Evolutionary conservation across 2,329 filamentous ascomycete species (phyloP).

Genomic region (Chrysoporthe puriensis): DNA sequence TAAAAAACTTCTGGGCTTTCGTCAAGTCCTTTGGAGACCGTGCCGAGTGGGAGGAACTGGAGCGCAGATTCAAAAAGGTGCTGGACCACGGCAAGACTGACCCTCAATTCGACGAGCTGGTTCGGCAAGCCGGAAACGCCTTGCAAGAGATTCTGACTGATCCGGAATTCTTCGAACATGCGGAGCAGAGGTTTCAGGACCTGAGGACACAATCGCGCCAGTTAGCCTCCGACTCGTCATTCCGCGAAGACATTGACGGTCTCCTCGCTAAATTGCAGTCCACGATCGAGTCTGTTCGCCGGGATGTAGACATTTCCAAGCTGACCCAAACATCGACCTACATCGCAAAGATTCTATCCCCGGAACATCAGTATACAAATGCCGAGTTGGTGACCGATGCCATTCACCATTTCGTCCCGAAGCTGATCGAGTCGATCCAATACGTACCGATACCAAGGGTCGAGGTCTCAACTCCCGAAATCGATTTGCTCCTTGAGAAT

Average conservation of each 20-base stretch:
- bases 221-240: constrained; percentile 66
- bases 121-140: constrained; percentile 72
- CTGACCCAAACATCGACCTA: constrained; percentile 69
- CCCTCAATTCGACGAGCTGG: constrained; percentile 78
- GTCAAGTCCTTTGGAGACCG: constrained; percentile 78
- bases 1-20: constrained; percentile 80
- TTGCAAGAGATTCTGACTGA: constrained; percentile 83
- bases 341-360: constrained; percentile 72
- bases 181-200: constrained; percentile 58
- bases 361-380: constrained; percentile 66
- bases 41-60: constrained; percentile 75
- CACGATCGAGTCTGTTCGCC: constrained; percentile 69
- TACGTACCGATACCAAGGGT: constrained; percentile 88
- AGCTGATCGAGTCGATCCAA: constrained; percentile 77
- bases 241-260: constrained; percentile 73
- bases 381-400: constrained; percentile 74
- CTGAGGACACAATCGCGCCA: constrained; percentile 62
- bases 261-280: constrained; percentile 70
- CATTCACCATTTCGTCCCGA: constrained; percentile 79
- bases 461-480: constrained; percentile 81
- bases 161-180: constrained; percentile 81
- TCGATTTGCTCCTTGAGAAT: constrained; percentile 88
- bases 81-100: constrained; percentile 76
- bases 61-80: constrained; percentile 69
- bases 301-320: constrained; percentile 73